Base-by-base conservation (phyloP, 2,329 filamentous ascomycete genomes). In the Phialocephala subalpina region DNA sequence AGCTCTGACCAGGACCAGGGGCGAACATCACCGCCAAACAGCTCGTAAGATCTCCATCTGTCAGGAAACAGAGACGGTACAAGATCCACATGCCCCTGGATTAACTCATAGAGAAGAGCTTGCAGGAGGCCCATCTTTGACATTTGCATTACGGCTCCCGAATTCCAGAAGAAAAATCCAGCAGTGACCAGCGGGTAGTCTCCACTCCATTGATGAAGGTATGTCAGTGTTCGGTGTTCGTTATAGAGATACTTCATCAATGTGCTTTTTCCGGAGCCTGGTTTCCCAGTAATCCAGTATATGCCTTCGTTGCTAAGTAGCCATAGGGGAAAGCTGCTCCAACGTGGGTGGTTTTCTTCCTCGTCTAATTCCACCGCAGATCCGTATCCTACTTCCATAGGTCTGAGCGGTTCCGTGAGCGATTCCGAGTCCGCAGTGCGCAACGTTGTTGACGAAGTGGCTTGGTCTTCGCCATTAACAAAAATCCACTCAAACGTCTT, bases 1-100 rank as follows among this genome's bases (percentile, higher is more conserved):
- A 53, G 49, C 22, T 53, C 49, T 14, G 20, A 12, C 49, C 20
- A 25, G 5, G 49, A 3, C 49, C 49, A 53, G 12, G 49, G 16
- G 4, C 49, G 49, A n/a, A 53, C 12, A 20, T 53, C 49, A 4
- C 49, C 49, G 14, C 49, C 49, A 53, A 53, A 53, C 27, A 53
- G 25, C 49, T 53, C 20, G 22, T 53, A 53, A n/a, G 49, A 53
- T 53, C 22, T 53, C 49, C 49, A 53, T 53, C 49, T n/a, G 16
- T 53, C 18, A 25, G 49, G 9, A 25, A 53, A 53, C 4, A 53
- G 20, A 4, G 2, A n/a, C 22, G 8, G 9, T 25, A 53, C 14
- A 25, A 22, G 49, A 29, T 25, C 49, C 12, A 20, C 16, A 25
- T 14, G 25, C 5, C 25, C 25, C 2, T 53, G 12, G 49, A 53